These are phyloP conservation scores for Triticum monococcum DNA, from an alignment of 176 grass and related monocot genomes.

Conservation along the genomic window DNA sequence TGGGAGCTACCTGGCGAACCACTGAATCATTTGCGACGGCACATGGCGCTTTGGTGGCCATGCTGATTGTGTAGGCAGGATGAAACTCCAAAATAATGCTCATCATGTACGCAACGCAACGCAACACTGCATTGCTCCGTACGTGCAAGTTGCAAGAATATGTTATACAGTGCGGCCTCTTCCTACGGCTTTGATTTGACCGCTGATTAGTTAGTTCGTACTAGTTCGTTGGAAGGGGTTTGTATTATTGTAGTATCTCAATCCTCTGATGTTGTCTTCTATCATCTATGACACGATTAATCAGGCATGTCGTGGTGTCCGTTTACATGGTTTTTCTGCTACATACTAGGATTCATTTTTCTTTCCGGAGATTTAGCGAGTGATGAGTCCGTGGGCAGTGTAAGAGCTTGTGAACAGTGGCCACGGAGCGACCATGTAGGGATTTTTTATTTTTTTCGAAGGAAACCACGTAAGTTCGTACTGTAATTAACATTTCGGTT, in stretches of 20 bases:
- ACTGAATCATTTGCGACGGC: conserved; percentile 28
- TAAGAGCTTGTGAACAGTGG: too few relatives aligned
- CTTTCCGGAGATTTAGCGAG: too few relatives aligned
- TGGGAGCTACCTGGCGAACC: conserved; percentile 19
- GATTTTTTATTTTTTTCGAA: too few relatives aligned
- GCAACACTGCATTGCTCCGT: neutral
- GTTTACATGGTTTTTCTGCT: too few relatives aligned
- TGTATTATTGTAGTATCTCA: neutral
- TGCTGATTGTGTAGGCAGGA: neutral
- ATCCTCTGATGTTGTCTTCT: neutral
- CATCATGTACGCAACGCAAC: neutral
- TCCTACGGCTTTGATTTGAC: neutral
- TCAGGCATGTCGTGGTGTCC: too few relatives aligned
- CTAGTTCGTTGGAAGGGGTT: neutral
- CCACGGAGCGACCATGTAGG: too few relatives aligned
- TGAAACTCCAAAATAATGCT: neutral
- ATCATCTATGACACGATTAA: neutral
- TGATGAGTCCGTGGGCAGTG: too few relatives aligned
- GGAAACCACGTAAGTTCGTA: too few relatives aligned
- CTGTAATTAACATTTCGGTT: too few relatives aligned
- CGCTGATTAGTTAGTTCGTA: neutral
- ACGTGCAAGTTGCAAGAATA: neutral
- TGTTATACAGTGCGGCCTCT: neutral
- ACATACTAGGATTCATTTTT: too few relatives aligned
- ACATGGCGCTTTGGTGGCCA: conserved; percentile 19